Base-by-base conservation (phyloP, 202 grass and related monocot genomes). In the Panicum virgatum region DNA sequence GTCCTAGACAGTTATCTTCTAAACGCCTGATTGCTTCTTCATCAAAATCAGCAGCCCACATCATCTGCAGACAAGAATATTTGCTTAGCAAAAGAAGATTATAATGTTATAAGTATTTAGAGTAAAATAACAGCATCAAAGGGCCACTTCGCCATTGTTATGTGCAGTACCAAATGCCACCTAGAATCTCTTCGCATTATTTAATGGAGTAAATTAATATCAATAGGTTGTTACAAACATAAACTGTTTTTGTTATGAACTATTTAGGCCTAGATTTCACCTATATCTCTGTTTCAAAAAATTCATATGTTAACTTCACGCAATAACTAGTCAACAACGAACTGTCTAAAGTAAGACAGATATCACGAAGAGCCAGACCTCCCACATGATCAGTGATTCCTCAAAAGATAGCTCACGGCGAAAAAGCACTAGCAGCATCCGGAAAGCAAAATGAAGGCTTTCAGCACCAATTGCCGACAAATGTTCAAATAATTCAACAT, bases 11-110 rank as follows among this genome's bases (percentile, higher is more conserved):
- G 85, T 85, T 93, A 44, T 83, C 85, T 77, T 93, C 89, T 66
- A 99, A 89, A 85, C 64, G 75, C 34, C 20, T 83, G 72, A 79
- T 88, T 64, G 86, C 70, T 73, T 87, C 89, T 81, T 99, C 96
- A 76, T 96, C 85, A 90, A 99, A 99, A 92, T 99, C 96, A 87
- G 96, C 96, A 92, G 96, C 96, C 96, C 96, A 99, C 96, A 99
- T 99, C 96, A 96, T 99, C 96, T 99, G 77, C 77, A 81, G 81
- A 69, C 83, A 87, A 65, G 6, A 80, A 82, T 13, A 62, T 3
- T 86, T 61, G 44, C 9, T 60, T 32, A 46, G 66, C 66, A 62
- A 44, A 89, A 54, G 47, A 80, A 70, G 50, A 51, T 36, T 69
- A 37, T 32, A 79, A 6, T 47, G 50, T 52, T 36, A 69, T 77